Conservation (phyloP, 2,329 filamentous ascomycete species). For the Penicillium sp. region DNA sequence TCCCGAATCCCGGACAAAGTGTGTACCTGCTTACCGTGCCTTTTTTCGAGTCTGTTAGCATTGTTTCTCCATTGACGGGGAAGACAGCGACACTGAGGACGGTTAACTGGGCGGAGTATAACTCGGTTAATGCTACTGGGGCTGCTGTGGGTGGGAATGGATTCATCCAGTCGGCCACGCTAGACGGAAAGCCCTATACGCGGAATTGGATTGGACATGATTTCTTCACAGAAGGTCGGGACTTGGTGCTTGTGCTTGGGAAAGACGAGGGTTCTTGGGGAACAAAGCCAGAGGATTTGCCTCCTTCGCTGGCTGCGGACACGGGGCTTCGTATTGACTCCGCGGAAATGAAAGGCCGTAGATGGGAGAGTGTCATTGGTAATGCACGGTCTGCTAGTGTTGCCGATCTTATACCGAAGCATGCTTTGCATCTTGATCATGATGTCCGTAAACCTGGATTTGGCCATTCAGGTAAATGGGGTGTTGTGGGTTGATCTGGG, state of each 20-base stretch:
- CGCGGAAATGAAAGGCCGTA: not conserved
- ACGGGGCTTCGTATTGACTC: not conserved
- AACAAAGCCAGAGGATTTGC: conserved; percentile 57
- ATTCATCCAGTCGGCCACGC: conserved; percentile 65
- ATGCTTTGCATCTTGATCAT: not conserved
- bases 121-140: conserved; percentile 53
- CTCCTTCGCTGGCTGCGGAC: conserved; percentile 52
- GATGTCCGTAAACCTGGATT: not conserved
- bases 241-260: conserved; percentile 63
- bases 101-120: conserved; percentile 47
- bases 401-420: not conserved
- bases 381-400: not conserved
- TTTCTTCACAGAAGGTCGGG: conserved; percentile 65
- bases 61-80: conserved; percentile 58
- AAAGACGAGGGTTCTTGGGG: conserved; percentile 65
- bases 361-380: not conserved
- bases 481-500: not conserved
- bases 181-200: conserved; percentile 60
- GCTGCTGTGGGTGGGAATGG: conserved; percentile 56
- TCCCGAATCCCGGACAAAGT: conserved; percentile 66
- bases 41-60: conserved; percentile 61
- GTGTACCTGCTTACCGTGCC: conserved; percentile 68
- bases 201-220: conserved; percentile 67
- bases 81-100: conserved; percentile 59
- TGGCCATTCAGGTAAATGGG: not conserved